Conservation (phyloP, 2,329 filamentous ascomycete genomes). For the Lasiodiplodia gonubiensis region DNA sequence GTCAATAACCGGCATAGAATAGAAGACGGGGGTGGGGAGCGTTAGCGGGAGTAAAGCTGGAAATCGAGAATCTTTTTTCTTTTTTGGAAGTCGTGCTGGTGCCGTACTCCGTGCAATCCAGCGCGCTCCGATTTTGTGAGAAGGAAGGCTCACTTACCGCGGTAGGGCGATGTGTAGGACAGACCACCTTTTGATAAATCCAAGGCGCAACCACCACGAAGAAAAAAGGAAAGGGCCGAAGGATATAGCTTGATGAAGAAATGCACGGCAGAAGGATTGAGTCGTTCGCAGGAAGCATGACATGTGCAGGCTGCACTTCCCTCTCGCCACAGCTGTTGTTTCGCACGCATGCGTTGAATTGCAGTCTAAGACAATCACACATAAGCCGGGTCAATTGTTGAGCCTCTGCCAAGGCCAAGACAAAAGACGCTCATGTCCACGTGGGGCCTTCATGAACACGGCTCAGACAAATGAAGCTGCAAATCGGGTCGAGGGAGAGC, state of each 20-base stretch:
- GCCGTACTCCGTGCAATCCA: too few species aligned
- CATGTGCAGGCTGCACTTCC: not conserved
- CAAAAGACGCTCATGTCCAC: not conserved
- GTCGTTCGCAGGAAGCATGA: conserved; percentile 7
- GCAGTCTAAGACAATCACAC: conserved; percentile 13
- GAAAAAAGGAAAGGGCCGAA: not conserved
- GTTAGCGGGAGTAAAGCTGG: too few species aligned
- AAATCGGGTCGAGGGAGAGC: conserved; percentile 1
- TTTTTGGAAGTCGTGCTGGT: too few species aligned
- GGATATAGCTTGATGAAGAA: not conserved
- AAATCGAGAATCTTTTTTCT: too few species aligned
- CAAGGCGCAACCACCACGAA: too few species aligned
- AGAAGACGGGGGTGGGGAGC: not conserved
- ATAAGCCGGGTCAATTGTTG: conserved; percentile 8
- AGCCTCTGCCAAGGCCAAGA: conserved; percentile 12
- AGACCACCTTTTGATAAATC: too few species aligned
- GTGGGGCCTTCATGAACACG: not conserved
- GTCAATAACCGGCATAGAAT: not conserved
- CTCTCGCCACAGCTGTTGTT: conserved; percentile 10
- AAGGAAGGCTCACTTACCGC: not conserved
- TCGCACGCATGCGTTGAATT: conserved; percentile 5
- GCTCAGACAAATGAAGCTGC: conserved; percentile 3
- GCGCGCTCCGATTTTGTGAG: too few species aligned
- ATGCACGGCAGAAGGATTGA: not conserved
- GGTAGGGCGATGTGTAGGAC: too few species aligned